Base-by-base conservation (phyloP, 2,329 filamentous ascomycete genomes). In the Chaetomium globosum region DNA sequence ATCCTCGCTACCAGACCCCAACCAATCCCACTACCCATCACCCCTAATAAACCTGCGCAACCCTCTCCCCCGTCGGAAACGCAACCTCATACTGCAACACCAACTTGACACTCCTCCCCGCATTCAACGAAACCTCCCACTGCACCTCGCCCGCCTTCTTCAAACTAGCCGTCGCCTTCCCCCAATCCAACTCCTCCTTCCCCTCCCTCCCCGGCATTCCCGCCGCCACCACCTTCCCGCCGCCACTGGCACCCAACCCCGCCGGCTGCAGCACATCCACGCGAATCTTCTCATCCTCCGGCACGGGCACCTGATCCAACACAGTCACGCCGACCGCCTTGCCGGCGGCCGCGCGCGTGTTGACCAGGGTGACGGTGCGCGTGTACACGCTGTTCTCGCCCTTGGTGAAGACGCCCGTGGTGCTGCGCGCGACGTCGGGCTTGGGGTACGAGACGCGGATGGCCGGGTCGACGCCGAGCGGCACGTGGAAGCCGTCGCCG, bases 221-320 rank as follows among this genome's bases (percentile, higher is more conserved):
- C 6, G 70, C 61, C 1, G 63, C n/a, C 16, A 71, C 65, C 4
- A 48, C 58, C 10, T 52, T 36, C 0, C 80, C 80, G 0, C 77
- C 79, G 3, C 74, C 67, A 4, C 16, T 19, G 2, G 26, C 26
- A 26, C 26, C 26, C 51, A 89, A 68, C 0, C 83, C 84, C 3
- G 74, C 74, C 0, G 87, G 86, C 21, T 75, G 73, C 19, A 80
- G 68, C 36, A 88, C 72, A 1, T 82, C 80, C 9, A 89, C 80
- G 4, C 78, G 77, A 6, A 89, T 75, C 49, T 80, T 77, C 72
- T 87, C 85, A 61, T 88, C 85, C 73, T 88, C 81, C 26, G 81
- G 85, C n/a, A 88, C 78, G 3, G 86, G 87, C 2, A 88, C 77
- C 74, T 89, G 86, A 67, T 89, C 87, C 2, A 85, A 72, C 30